Conservation (phyloP, 352 stramenopile species). For the Detonula confervacea region DNA sequence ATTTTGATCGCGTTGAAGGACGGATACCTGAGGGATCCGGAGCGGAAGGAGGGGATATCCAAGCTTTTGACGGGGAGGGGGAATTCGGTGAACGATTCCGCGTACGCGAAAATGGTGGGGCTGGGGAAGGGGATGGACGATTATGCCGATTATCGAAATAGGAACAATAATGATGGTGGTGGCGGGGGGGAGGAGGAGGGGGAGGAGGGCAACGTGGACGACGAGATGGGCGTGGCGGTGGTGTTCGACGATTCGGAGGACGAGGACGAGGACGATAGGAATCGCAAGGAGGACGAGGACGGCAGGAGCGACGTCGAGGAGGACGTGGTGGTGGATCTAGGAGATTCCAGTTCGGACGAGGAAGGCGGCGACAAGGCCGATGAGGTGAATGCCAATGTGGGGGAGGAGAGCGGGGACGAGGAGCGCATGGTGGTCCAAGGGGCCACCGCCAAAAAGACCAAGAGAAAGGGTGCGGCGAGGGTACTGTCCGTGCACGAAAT, state of each 20-base stretch:
- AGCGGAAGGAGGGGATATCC: conserved; percentile 69
- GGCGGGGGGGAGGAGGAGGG: conserved; percentile 39
- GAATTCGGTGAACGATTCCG: conserved; percentile 42
- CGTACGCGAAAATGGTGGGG: conserved; percentile 71
- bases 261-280: conserved; percentile 64
- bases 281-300: conserved; percentile 50
- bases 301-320: conserved; percentile 86
- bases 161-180: conserved; percentile 11
- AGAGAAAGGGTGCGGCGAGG: conserved; percentile 79
- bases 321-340: conserved; percentile 87
- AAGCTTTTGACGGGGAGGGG: conserved; percentile 65
- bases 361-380: conserved; percentile 47
- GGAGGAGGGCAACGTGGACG: conserved; percentile 86
- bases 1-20: conserved; percentile 76
- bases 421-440: conserved; percentile 63
- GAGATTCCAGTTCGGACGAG: conserved; percentile 49
- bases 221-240: conserved; percentile 97
- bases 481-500: conserved; percentile 94
- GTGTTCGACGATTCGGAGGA: conserved; percentile 98
- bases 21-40: conserved; percentile 64
- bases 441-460: conserved; percentile 28
- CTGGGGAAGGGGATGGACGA: conserved; percentile 78
- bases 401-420: conserved; percentile 17
- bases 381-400: conserved; percentile 42
- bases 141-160: conserved; percentile 61